Percentiles rank a stretch among this genome's conserved stretches.
phyloP scores from a whole-genome alignment of 306 rosid genomes.

The Cucurbita argyrosperma region DNA sequence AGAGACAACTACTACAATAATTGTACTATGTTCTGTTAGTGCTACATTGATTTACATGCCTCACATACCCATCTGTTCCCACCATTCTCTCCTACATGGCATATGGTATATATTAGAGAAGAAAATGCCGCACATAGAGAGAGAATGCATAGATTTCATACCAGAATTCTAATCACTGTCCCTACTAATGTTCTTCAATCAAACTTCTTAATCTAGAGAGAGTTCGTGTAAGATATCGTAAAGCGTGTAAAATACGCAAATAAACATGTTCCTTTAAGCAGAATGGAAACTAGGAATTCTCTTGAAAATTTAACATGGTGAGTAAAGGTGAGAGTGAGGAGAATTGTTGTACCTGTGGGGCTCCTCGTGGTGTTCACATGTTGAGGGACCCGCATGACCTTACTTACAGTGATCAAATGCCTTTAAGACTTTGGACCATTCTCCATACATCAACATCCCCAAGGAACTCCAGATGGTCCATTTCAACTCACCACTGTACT shows the following conservation, averaged over 20 bases:
- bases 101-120: neutral
- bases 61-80: neutral
- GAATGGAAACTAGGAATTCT: neutral
- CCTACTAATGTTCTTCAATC: neutral
- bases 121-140: neutral
- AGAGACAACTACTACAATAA: neutral
- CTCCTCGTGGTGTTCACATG: neutral
- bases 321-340: neutral
- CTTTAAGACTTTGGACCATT: neutral
- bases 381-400: neutral
- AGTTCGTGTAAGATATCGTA: neutral
- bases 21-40: neutral
- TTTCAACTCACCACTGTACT: neutral
- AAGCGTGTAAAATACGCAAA: neutral
- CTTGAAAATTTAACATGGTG: neutral
- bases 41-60: neutral
- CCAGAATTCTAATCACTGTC: neutral
- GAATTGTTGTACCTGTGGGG: neutral
- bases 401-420: neutral
- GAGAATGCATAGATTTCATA: neutral
- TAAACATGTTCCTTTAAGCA: neutral
- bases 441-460: conserved; percentile 3
- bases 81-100: neutral
- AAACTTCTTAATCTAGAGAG: neutral
- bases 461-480: neutral